Evolutionary conservation across 129 eudicot genomes (phyloP).

Genomic region (Flaveria sonorensis): DNA sequence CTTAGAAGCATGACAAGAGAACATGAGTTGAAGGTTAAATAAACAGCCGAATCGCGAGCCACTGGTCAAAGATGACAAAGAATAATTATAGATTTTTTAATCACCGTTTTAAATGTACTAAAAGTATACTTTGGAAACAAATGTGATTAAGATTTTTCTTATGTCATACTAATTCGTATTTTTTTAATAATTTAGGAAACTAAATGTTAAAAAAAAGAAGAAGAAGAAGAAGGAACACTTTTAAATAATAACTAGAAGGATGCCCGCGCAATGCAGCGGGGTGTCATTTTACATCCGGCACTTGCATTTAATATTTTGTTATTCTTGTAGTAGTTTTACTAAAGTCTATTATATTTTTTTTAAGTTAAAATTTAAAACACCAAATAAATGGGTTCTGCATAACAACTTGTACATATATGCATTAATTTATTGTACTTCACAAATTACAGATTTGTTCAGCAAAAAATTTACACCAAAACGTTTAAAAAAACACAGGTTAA

Average conservation of each 20-base stretch:
- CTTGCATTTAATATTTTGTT: no score
- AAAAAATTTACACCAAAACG: no score
- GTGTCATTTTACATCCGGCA: no score
- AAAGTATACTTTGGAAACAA: neutral
- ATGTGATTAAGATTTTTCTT: neutral
- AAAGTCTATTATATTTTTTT: no score
- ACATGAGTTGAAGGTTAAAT: conserved; percentile 31
- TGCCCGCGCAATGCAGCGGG: no score
- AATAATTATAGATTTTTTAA: neutral
- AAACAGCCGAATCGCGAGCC: conserved; percentile 19
- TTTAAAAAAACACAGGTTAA: no score
- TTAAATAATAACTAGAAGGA: neutral
- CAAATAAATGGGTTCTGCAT: no score
- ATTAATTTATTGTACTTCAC: no score
- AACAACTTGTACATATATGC: no score
- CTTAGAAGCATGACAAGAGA: conserved; percentile 24
- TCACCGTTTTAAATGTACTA: neutral
- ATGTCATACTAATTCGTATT: neutral
- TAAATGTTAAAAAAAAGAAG: neutral
- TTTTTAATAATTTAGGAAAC: neutral
- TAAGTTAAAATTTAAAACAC: no score
- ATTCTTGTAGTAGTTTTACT: no score
- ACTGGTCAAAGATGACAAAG: conserved; percentile 2
- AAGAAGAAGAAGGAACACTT: neutral
- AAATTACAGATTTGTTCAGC: no score